Conservation (phyloP, 805 yeast species). For the Lipomyces sp. region DNA sequence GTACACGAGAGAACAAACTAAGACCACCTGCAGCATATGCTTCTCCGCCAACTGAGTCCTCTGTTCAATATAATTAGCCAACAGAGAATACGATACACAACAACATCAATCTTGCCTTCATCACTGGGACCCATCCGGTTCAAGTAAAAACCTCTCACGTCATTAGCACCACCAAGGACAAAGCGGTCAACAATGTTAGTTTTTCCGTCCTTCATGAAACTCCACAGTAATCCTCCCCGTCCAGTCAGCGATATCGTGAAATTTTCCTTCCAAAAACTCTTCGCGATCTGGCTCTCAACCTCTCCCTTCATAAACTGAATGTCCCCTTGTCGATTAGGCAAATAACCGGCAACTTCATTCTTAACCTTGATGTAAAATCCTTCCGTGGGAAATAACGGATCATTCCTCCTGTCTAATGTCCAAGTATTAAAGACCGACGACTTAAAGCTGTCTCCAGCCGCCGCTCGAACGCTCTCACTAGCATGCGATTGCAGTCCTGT, state of each 20-base stretch:
- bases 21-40: slow-evolving; percentile 60
- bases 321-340: slow-evolving; percentile 39
- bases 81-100: neutral
- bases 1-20: slow-evolving; percentile 64
- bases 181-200: slow-evolving; percentile 79
- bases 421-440: slow-evolving; percentile 54
- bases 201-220: slow-evolving; percentile 45
- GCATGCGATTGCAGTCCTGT: slow-evolving; percentile 54
- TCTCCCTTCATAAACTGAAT: slow-evolving; percentile 45
- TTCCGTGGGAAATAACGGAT: slow-evolving; percentile 51
- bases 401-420: slow-evolving; percentile 52
- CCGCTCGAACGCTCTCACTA: slow-evolving; percentile 59
- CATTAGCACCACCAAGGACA: slow-evolving; percentile 78
- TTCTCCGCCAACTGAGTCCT: slow-evolving; percentile 71
- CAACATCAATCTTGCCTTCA: slow-evolving; percentile 32
- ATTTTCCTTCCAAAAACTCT: slow-evolving; percentile 46
- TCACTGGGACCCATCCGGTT: slow-evolving; percentile 71
- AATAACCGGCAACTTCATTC: slow-evolving; percentile 54
- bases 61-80: slow-evolving; percentile 20
- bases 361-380: slow-evolving; percentile 53
- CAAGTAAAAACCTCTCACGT: slow-evolving; percentile 69
- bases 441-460: slow-evolving; percentile 68
- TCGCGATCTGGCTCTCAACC: slow-evolving; percentile 47
- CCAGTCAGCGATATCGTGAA: slow-evolving; percentile 57
- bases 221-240: slow-evolving; percentile 61